Conservation (phyloP, 2,329 filamentous ascomycete species). For the Bimuria novae-zelandiae region DNA sequence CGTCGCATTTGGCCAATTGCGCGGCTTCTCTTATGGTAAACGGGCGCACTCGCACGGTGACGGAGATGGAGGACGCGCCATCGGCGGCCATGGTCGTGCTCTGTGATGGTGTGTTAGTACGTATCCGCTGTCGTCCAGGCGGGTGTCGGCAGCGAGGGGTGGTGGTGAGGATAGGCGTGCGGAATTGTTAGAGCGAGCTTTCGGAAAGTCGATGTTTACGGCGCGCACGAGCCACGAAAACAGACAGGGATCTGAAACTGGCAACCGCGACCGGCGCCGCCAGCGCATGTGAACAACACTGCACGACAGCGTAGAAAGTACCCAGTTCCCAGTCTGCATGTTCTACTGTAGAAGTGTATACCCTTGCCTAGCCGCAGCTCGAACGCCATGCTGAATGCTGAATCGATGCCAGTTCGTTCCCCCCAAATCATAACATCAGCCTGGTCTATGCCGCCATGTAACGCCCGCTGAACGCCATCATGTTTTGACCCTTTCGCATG, state of each 20-base stretch:
- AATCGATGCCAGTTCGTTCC: background rate
- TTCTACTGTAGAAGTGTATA: background rate
- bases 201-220: slow-evolving; percentile 27
- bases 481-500: background rate
- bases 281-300: slow-evolving; percentile 19
- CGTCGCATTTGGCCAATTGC: slow-evolving; percentile 79
- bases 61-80: slow-evolving; percentile 56
- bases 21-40: slow-evolving; percentile 91
- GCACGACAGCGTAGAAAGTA: background rate
- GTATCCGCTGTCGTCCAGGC: background rate
- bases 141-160: slow-evolving; percentile 22
- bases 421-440: background rate
- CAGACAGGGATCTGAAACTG: slow-evolving; percentile 31
- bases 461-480: slow-evolving; percentile 1
- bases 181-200: slow-evolving; percentile 28
- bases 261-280: slow-evolving; percentile 26
- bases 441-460: slow-evolving; percentile 3
- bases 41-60: slow-evolving; percentile 65
- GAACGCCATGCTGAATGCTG: background rate
- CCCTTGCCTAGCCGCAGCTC: background rate
- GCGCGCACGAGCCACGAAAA: slow-evolving; percentile 28
- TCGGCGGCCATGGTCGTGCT: slow-evolving; percentile 43
- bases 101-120: background rate
- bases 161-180: slow-evolving; percentile 23
- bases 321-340: background rate